A percentile compares a stretch with the other conserved stretches of the same genome.
phyloP scores from a whole-genome alignment of 2,329 filamentous ascomycete species.

The Penicillium sp. region DNA sequence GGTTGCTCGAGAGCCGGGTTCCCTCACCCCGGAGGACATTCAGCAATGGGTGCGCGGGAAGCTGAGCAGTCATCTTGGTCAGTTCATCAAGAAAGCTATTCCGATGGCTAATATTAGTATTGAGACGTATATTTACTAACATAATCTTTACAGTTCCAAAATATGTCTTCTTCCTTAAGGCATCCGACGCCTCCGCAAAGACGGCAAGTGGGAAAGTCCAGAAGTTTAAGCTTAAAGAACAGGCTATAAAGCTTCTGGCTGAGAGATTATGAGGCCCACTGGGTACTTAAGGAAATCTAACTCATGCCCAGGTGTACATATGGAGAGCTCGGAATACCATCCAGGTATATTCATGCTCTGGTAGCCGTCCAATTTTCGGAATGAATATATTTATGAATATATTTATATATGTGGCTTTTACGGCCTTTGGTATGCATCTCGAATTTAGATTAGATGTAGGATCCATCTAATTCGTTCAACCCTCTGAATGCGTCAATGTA shows the following conservation, averaged over 20 bases:
- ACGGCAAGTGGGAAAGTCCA: constrained; percentile 96
- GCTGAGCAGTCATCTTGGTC: constrained; percentile 70
- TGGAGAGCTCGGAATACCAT: too few relatives aligned
- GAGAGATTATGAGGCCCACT: constrained; percentile 16
- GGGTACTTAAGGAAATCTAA: too few relatives aligned
- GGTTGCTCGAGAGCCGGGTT: constrained; percentile 49
- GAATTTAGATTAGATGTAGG: background rate
- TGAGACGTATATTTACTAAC: background rate
- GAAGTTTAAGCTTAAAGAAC: constrained; percentile 80
- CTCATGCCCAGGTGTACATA: too few relatives aligned
- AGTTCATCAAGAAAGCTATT: constrained; percentile 23
- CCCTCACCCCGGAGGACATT: constrained; percentile 60
- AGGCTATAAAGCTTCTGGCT: constrained; percentile 54
- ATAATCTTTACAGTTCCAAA: constrained; percentile 63
- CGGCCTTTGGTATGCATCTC: background rate
- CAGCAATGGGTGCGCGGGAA: constrained; percentile 69
- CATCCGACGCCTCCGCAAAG: constrained; percentile 73
- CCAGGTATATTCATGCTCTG: too few relatives aligned
- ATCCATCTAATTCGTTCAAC: background rate
- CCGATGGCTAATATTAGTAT: too few relatives aligned
- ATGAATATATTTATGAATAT: background rate
- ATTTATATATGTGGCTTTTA: background rate
- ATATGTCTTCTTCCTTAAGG: constrained; percentile 76
- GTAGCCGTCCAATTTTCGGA: background rate
- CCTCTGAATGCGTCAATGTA: background rate